These are phyloP conservation scores for Raphanus raphanistrum DNA, from an alignment of 345 rosid species.

Conservation along the genomic window DNA sequence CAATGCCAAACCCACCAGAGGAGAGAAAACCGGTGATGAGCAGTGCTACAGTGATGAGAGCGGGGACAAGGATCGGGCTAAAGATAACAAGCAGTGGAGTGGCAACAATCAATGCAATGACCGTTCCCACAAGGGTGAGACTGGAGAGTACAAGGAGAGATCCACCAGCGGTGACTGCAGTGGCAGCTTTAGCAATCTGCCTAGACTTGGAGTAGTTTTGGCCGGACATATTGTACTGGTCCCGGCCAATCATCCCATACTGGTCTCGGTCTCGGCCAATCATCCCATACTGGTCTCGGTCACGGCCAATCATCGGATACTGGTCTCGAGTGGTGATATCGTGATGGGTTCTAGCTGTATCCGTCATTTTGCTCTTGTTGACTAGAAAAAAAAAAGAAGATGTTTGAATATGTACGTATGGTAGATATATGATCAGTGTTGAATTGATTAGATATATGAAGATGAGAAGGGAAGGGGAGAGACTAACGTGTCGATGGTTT, in stretches of 20 bases:
- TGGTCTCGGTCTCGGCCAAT: conserved; percentile 34
- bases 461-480: not conserved
- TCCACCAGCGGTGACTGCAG: conserved; percentile 79
- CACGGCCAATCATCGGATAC: conserved; percentile 26
- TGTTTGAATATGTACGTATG: not conserved
- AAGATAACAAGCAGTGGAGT: conserved; percentile 83
- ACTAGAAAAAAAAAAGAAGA: not conserved
- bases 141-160: conserved; percentile 77
- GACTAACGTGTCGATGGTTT: conserved; percentile 25
- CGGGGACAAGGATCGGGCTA: conserved; percentile 88
- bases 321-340: conserved; percentile 30
- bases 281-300: conserved; percentile 26
- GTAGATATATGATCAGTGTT: not conserved
- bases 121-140: conserved; percentile 65
- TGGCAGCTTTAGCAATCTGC: conserved; percentile 74
- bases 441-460: conserved; percentile 23
- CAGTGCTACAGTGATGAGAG: conserved; percentile 53
- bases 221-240: conserved; percentile 20
- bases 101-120: conserved; percentile 69
- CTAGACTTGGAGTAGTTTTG: conserved; percentile 45
- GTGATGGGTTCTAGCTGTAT: conserved; percentile 40
- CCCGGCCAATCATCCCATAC: conserved; percentile 40
- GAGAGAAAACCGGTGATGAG: conserved; percentile 64
- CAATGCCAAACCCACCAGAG: conserved; percentile 83
- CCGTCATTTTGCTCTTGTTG: conserved; percentile 26